Base-by-base conservation (phyloP, 345 rosid species). In the Citrus cavaleriei region DNA sequence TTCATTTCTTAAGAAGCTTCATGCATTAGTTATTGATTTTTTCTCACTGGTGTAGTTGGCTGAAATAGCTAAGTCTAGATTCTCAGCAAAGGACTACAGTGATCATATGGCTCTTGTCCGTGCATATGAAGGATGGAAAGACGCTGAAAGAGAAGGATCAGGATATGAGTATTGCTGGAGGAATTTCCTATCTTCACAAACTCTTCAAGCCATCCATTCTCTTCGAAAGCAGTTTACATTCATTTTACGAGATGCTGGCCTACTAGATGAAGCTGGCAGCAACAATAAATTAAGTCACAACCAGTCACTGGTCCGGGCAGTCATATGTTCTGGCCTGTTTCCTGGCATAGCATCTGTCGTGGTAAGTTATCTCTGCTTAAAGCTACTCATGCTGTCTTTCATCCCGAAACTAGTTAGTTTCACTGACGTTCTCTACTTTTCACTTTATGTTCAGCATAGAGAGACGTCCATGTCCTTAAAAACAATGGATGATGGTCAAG, bases 51-150 rank as follows among this genome's bases (percentile, higher is more conserved):
- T 85, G 57, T 83, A 95, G 99, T 84, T 95, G 82, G 99, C 99
- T 68, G 94, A 97, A 83, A 89, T 92, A 62, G 97, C 99, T 62
- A 96, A 96, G 83, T 93, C 95, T 80, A 91, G 97, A 85, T 96
- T 93, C 86, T 94, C 97, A 25, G 98, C 98, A 9, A 96, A 94
- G 88, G 99, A 96, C 86, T 94, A 93, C 86, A 96, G 99, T 80
- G 99, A 96, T 85, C 99, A 96, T 80, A 92, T 94, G 98, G 99
- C 99, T 35, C 94, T 96, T 28, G 99, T 96, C 16, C 99, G 98
- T 64, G 99, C 99, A 71, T 96, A 93, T 73, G 99, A 96, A 87
- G 99, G 99, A 62, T 94, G 99, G 98, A 96, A 96, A 89, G 93
- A 87, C 65, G 99, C 98, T 38, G 99, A 94, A 81, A 88, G 93